Conservation (phyloP, 169 alveolate species). For the Plasmodium gaboni region DNA sequence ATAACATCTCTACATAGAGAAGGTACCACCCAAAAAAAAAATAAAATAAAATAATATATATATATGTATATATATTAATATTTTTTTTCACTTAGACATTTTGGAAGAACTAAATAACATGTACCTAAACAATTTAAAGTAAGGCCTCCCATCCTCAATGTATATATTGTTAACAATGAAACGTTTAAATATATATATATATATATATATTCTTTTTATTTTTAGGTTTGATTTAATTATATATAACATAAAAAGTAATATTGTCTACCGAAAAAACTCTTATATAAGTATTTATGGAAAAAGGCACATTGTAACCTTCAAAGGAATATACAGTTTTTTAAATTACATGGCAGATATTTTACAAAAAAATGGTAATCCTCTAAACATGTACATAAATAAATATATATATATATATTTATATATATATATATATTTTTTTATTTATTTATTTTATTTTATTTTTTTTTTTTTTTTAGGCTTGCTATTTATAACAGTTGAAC, state of each 20-base stretch:
- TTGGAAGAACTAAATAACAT: conserved; percentile 58
- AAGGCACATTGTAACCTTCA: conserved; percentile 50
- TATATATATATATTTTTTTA: not conserved
- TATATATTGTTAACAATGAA: not conserved
- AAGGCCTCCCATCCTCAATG: not conserved
- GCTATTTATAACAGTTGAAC: conserved; percentile 48
- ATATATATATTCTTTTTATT: not conserved
- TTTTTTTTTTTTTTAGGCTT: conserved; percentile 18
- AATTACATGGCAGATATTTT: conserved; percentile 14
- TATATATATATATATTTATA: too few relatives aligned
- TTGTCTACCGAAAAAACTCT: conserved; percentile 31
- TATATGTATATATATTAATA: not conserved
- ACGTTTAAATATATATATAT: not conserved
- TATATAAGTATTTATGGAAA: conserved; percentile 60
- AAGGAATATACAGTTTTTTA: conserved; percentile 46
- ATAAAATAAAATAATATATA: not conserved
- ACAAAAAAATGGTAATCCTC: conserved; percentile 30
- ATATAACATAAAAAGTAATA: conserved; percentile 37
- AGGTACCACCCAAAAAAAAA: conserved; percentile 16
- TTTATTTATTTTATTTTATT: not conserved
- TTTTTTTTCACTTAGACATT: conserved; percentile 14
- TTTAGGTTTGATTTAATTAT: conserved; percentile 42
- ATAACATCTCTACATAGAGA: conserved; percentile 40
- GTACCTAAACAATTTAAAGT: conserved; percentile 54
- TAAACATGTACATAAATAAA: too few relatives aligned